Evolutionary conservation across 768 basidiomycete species (phyloP).

Genomic region (Leucosporidium creatinivorum): DNA sequence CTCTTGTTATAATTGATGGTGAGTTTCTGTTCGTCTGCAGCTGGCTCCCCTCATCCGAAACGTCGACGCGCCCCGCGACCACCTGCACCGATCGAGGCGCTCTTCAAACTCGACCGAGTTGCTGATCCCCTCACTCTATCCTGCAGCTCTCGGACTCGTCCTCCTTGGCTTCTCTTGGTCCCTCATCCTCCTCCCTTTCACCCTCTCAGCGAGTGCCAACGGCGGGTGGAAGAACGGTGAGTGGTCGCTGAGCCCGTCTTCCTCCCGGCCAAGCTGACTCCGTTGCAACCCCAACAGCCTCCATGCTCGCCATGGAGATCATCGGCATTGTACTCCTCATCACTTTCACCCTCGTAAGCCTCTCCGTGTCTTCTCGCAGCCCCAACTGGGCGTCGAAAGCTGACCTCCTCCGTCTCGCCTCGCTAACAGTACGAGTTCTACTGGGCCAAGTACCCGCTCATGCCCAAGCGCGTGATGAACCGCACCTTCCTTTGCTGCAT

Average conservation of each 20-base stretch:
- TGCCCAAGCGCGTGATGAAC: constrained; percentile 16
- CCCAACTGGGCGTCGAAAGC: too few species aligned
- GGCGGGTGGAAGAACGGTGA: constrained; percentile 33
- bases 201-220: constrained; percentile 38
- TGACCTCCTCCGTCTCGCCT: too few species aligned
- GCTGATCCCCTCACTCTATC: too few species aligned
- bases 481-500: constrained; percentile 12
- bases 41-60: too few species aligned
- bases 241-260: too few species aligned
- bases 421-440: background rate
- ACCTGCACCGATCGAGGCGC: too few species aligned
- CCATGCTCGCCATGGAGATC: constrained; percentile 38
- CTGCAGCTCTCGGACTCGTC: too few species aligned
- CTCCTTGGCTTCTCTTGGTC: constrained; percentile 17
- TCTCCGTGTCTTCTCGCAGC: too few species aligned
- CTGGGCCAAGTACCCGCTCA: constrained; percentile 9
- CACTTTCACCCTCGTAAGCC: background rate
- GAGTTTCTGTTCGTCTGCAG: constrained; percentile 12
- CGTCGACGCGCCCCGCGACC: too few species aligned
- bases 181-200: constrained; percentile 15
- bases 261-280: too few species aligned
- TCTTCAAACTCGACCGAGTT: too few species aligned
- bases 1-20: constrained; percentile 4
- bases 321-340: background rate
- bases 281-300: background rate